Evolutionary conservation across 1,284 basidiomycete genomes (phyloP).

Genomic region (Phylloporus gajari): DNA sequence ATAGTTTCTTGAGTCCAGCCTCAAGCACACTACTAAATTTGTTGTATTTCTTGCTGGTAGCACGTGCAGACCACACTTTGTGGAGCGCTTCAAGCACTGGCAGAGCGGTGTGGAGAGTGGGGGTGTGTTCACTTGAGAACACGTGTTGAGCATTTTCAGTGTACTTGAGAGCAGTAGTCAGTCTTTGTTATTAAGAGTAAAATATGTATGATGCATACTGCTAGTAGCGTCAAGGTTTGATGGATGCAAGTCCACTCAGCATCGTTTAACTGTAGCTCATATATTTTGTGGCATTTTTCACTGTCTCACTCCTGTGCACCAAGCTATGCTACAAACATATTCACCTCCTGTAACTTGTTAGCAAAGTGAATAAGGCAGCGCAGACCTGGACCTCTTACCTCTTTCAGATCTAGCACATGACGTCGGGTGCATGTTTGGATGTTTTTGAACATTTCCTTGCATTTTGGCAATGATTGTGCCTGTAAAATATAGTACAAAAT

Average conservation of each 20-base stretch:
- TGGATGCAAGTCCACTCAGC: neutral
- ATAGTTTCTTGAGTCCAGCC: slow-evolving; percentile 21
- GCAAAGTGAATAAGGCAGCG: too few relatives aligned
- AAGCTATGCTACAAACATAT: neutral
- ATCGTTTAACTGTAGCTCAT: slow-evolving; percentile 4
- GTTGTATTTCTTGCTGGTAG: too few relatives aligned
- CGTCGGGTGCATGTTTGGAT: neutral
- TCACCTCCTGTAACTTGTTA: neutral
- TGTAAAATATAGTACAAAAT: too few relatives aligned
- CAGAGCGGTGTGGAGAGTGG: too few relatives aligned
- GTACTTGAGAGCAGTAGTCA: slow-evolving; percentile 12
- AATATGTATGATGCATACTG: too few relatives aligned
- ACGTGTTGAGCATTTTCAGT: slow-evolving; percentile 26
- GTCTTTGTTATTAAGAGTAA: too few relatives aligned
- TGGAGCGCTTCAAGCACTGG: slow-evolving; percentile 23
- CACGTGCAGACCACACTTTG: slow-evolving; percentile 31
- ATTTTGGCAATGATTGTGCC: too few relatives aligned
- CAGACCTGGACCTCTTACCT: neutral
- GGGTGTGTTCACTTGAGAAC: slow-evolving; percentile 20
- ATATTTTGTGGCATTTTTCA: slow-evolving; percentile 2
- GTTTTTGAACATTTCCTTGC: neutral
- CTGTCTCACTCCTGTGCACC: neutral
- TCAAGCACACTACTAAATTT: slow-evolving; percentile 30
- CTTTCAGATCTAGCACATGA: neutral
- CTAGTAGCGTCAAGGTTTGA: neutral